Base-by-base conservation (phyloP, 257 asterid genomes). In the Salvia splendens region DNA sequence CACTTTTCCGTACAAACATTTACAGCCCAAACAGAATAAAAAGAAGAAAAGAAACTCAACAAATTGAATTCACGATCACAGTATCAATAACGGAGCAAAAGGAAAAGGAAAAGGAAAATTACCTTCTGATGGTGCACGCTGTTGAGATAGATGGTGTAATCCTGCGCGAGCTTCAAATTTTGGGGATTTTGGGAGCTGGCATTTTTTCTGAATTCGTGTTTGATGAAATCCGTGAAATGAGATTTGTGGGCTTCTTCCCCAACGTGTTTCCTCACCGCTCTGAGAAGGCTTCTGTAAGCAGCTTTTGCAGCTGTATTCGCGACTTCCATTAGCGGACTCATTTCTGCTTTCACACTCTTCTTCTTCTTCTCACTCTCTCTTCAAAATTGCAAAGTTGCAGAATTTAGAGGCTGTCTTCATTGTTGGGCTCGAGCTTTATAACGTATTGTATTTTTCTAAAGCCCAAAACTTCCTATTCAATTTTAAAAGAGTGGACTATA, bases 121-220 rank as follows among this genome's bases (percentile, higher is more conserved):
- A 89, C 98, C 98, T 86, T 89, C 47, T 92, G 96, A 68, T 89
- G 94, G 73, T 92, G 96, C 36, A 92, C 91, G 72, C 89, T 92
- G 77, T 85, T 89, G 16, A 92, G 89, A 68, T 85, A 81, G 59
- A 70, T 65, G 28, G 96, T 51, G 75, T 89, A 92, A 76, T 86
- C 86, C 69, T 52, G 68, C 51, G 98, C 96, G 63, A 92, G 90
- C 79, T 80, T 87, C 74, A 86, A 45, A 35, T 67, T 76, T 38
- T 72, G 74, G 28, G 88, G 70, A 75, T 83, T 70, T 8, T 46
- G 56, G 5, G 75, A 73, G 64, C 16, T 35, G 1, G 10, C 0
- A 46, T 64, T 48, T 36, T 59, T 85, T 77, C 78, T 77, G 84
- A 92, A 92, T 76, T 92, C 90, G 17, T 79, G 78, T 74, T 72